These are phyloP conservation scores for Alternaria longipes DNA, from an alignment of 2,329 filamentous ascomycete genomes.

Conservation along the genomic window DNA sequence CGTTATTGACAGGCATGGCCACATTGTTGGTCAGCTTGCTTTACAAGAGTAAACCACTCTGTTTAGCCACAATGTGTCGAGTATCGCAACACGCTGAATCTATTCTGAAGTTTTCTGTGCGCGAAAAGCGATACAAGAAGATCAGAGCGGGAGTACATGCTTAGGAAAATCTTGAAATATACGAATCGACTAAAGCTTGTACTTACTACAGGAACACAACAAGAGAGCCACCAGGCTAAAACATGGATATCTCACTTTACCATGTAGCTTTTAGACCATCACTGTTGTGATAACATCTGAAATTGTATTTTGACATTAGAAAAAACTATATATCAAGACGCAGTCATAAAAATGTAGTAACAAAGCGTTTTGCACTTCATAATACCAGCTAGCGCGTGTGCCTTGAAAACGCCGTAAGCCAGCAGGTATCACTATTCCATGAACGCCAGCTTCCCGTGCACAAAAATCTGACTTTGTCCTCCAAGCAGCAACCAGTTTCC, in stretches of 20 bases:
- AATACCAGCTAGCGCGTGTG: background rate
- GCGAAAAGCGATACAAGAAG: background rate
- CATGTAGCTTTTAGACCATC: background rate
- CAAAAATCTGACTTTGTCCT: background rate
- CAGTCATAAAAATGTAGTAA: background rate
- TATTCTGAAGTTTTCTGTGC: too few species aligned
- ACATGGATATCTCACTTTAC: too few species aligned
- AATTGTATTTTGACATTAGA: background rate
- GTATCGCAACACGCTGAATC: background rate
- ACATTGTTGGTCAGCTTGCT: background rate
- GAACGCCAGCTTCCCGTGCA: slow-evolving; percentile 9
- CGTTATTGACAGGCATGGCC: background rate
- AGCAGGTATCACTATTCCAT: slow-evolving; percentile 15
- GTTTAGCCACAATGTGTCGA: background rate
- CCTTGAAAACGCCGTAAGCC: slow-evolving; percentile 3
- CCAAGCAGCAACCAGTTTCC: background rate
- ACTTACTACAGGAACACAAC: too few species aligned
- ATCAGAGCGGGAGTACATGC: background rate
- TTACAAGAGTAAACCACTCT: background rate
- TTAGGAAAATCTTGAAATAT: background rate
- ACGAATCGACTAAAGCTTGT: background rate
- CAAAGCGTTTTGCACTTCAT: background rate
- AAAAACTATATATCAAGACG: background rate
- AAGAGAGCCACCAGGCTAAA: background rate
- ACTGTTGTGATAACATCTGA: background rate